Base-by-base conservation (phyloP, 495 filamentous ascomycete species). In the Penicillium tannophilum region DNA sequence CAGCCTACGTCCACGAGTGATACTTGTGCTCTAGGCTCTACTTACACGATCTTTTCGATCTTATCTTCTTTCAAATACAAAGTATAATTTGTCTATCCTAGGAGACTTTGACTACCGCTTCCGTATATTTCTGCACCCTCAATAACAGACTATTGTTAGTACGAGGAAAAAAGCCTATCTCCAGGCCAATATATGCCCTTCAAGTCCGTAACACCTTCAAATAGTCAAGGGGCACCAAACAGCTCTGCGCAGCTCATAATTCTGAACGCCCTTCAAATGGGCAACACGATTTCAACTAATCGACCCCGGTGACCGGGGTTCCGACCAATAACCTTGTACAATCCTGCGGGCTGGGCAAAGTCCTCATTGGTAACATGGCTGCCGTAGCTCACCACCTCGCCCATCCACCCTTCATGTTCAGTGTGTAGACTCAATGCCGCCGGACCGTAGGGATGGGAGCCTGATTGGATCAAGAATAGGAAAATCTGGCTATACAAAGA, bases 291-390 rank as follows among this genome's bases (percentile, higher is more conserved):
- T 86, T 16, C 58, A 41, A 87, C 64, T 56, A 84, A 82, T 63
- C 83, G 82, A 1, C 83, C 79, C 66, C 86, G 84, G 57, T 85
- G 81, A 4, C 82, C 83, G 1, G 68, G 66, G 6, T 76, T 74
- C 28, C 70, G 69, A 31, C 84, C 82, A n/a, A 87, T 67, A 20
- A 87, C 81, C 28, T 83, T 68, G 48, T 47, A 52, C 47, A 58
- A 52, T 31, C 19, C 55, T 28, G 55, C 39, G 23, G 55, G 55
- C 12, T 58, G 48, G 4, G 52, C 39, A 28, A 58, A 52, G 43
- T 58, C 55, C 17, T 52, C 55, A 42, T 58, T 48, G 12, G 55
- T 58, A 26, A 58, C 19, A 2, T 58, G 47, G 41, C 55, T 58
- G 2, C 68, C 60, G 49, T 65, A 69, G 8, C 56, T 63, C 41